Evolutionary conservation across 1,139 yeast species (phyloP).

Genomic region (Saccharomyces hybrid): DNA sequence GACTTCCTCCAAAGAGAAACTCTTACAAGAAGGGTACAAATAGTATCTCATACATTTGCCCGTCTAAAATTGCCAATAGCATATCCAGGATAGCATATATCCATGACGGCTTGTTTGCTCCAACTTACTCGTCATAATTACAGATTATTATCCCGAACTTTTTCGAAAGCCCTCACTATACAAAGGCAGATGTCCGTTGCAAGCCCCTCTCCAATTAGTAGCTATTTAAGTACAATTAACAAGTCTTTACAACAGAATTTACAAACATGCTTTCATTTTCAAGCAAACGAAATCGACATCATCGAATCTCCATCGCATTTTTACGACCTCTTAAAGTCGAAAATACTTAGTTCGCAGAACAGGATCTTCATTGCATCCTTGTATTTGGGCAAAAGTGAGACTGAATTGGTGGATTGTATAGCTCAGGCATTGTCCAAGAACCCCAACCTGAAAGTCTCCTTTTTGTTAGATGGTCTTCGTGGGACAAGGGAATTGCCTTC

Average conservation of each 20-base stretch:
- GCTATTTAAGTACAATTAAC: background rate
- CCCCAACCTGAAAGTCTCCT: slow-evolving; percentile 56
- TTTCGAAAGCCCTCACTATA: background rate
- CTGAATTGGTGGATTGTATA: slow-evolving; percentile 60
- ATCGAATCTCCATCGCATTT: slow-evolving; percentile 62
- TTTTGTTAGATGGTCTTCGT: slow-evolving; percentile 79
- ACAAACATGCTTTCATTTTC: slow-evolving; percentile 44
- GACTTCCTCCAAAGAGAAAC: background rate
- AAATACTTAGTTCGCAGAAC: slow-evolving; percentile 46
- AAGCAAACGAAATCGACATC: slow-evolving; percentile 55
- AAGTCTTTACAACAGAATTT: background rate
- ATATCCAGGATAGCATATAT: background rate
- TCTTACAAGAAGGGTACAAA: background rate
- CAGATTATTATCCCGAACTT: background rate
- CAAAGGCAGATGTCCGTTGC: background rate
- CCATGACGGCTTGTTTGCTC: background rate
- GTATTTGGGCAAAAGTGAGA: slow-evolving; percentile 77
- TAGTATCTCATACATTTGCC: background rate
- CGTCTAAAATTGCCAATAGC: background rate
- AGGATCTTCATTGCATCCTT: slow-evolving; percentile 78
- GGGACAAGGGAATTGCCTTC: slow-evolving; percentile 91
- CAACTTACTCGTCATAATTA: background rate
- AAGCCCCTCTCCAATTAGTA: background rate
- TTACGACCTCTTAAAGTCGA: slow-evolving; percentile 51
- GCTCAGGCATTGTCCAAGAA: slow-evolving; percentile 52